Percentiles rank a stretch among this genome's conserved stretches.
phyloP scores from a whole-genome alignment of 2,329 filamentous ascomycete species.

The Colletotrichum destructivum region DNA sequence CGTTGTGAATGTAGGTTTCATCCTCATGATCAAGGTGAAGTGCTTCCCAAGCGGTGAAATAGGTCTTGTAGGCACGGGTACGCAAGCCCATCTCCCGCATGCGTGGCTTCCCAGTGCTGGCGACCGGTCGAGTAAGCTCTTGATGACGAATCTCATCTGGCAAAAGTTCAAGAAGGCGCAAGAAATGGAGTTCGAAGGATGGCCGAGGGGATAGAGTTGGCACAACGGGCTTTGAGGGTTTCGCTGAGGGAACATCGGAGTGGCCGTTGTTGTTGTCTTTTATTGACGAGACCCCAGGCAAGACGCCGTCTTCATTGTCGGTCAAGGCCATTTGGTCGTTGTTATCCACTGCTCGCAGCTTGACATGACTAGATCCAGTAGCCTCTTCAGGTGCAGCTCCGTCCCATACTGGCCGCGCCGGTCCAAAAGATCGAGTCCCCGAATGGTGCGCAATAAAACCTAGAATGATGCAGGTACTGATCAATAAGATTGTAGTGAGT shows the following conservation, averaged over 20 bases:
- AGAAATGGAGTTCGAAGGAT: not conserved
- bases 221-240: not conserved
- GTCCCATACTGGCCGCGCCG: not conserved
- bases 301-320: not conserved
- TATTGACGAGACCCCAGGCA: not conserved
- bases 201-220: not conserved
- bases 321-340: not conserved
- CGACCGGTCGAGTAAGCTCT: not conserved
- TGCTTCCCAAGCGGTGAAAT: slow-evolving; percentile 11
- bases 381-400: not conserved
- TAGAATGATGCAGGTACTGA: not conserved
- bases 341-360: not conserved
- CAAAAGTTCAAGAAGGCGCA: not conserved
- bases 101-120: not conserved
- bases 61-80: not conserved
- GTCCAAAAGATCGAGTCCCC: not conserved
- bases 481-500: not conserved
- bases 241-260: not conserved
- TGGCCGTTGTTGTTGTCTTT: not conserved
- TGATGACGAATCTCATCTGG: slow-evolving; percentile 5
- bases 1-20: not conserved
- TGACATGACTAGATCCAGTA: not conserved
- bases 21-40: not conserved
- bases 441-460: not conserved
- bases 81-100: slow-evolving; percentile 9